A percentile compares a stretch with the other conserved stretches of the same genome.
Evolutionary conservation across 192 early-diverging fungal species (phyloP).

Genomic region (Coemansia sp.): DNA sequence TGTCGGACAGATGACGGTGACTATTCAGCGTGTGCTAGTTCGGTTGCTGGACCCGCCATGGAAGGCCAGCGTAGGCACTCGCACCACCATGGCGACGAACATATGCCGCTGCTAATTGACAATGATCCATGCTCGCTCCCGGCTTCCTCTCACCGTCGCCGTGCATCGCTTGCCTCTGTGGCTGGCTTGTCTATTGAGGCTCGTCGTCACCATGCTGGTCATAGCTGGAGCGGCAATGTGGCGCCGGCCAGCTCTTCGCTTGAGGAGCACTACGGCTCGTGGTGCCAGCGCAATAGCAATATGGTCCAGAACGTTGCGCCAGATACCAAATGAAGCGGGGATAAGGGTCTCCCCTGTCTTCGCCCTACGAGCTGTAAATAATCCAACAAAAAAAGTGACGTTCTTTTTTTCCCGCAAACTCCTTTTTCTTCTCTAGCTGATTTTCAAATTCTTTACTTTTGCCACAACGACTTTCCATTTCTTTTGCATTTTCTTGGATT

Average conservation of each 20-base stretch:
- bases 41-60: not conserved
- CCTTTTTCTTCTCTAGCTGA: not conserved
- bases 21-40: slow-evolving; percentile 16
- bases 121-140: slow-evolving; percentile 37
- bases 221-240: not conserved
- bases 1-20: slow-evolving; percentile 5
- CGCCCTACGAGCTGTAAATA: not conserved
- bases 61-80: slow-evolving; percentile 2
- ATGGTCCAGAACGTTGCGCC: slow-evolving; percentile 20
- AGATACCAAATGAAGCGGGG: not conserved
- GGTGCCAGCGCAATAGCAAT: slow-evolving; percentile 36
- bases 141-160: not conserved
- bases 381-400: not conserved
- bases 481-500: not conserved
- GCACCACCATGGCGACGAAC: slow-evolving; percentile 17
- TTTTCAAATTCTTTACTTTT: not conserved
- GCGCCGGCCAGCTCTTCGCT: slow-evolving; percentile 13
- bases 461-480: not conserved
- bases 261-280: slow-evolving; percentile 51
- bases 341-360: not conserved
- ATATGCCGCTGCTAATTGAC: slow-evolving; percentile 48
- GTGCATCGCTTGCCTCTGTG: slow-evolving; percentile 2
- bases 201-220: not conserved
- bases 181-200: slow-evolving; percentile 2
- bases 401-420: not conserved